Base-by-base conservation (phyloP, 495 filamentous ascomycete genomes). In the Penicillium bovifimosum region DNA sequence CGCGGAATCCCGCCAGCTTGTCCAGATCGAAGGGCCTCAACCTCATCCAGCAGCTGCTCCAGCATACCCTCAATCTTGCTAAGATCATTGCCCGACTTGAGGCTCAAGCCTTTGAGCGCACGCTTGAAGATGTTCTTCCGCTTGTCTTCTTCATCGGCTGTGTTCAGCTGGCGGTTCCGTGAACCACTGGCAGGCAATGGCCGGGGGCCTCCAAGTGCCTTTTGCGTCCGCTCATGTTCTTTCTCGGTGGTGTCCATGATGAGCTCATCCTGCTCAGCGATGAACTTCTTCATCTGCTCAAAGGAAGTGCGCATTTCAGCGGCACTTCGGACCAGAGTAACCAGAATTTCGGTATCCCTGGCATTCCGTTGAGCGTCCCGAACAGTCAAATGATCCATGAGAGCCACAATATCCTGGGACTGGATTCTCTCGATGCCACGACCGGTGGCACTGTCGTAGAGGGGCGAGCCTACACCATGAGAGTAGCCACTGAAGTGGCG, bases 311-410 rank as follows among this genome's bases (percentile, higher is more conserved):
- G 89, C 91, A 97, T 96, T 63, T 99, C 93, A 9, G 95, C 90
- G 13, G 95, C 91, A 55, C 90, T 90, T 45, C 90, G 83, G 41
- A 97, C 93, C 34, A 99, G 78, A 3, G 93, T 96, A 43, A 97
- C 87, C 28, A 99, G 70, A 47, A 99, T 96, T 71, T 97, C 93
- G 1, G 93, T 99, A 61, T 99, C 93, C 34, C 92, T 80, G 41
- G 93, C 93, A 70, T 95, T 96, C 31, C 93, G 88, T 72, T 96
- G 92, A 36, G 91, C 92, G 75, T 99, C 93, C 10, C 93, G 85
- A 55, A 96, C 95, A 64, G 93, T 97, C 54, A 98, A 86, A 67
- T 95, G 93, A 63, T 99, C 91, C 93, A 99, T 97, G 24, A 99
- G 74, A 35, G 93, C 91, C 56, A 97, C 85, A 60, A 99, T 95